Evolutionary conservation across 257 asterid species (phyloP), one percentile per base, ranked within the genome.

Genomic region (Eucommia ulmoides): DNA sequence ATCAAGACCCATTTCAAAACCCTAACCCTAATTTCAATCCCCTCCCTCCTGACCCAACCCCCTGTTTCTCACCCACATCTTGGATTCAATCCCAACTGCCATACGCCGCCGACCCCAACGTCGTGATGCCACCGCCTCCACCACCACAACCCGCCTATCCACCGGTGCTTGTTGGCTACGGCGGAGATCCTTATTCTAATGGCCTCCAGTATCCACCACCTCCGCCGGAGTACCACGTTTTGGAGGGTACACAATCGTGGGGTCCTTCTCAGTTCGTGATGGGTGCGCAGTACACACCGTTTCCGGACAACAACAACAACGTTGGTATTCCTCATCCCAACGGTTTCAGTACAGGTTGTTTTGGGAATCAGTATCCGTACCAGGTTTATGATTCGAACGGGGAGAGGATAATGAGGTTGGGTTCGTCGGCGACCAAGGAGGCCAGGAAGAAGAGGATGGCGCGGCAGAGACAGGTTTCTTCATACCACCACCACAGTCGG

Each of bases 381-480:
- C 94, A 69, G 48, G 25, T 70, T 25, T 65, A 24, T 16, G 83
- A 69, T 33, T 73, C 70, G 9, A 69, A 65, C 29, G 83, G 85
- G 19, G 83, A 80, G 23, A 62, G 71, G 45, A 19, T 65, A 51
- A 61, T 74, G 58, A 69, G 80, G 35, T 51, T 70, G 52, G 88
- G 94, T 8, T 50, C 83, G 35, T 73, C 88, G 1, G 94, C 89
- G 0, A 82, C 96, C 7, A 91, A 77, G 54, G 99, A 86, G 65
- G 96, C 99, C 0, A 55, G 99, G 65, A 86, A 86, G 86, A 91
- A 79, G 42, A 68, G 99, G 62, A 91, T 91, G 97, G 96, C 94
- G 2, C 76, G 95, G 3, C 96, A 91, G 25, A 59, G 88, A 53
- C 48, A 76, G 47, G 51, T 76, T 1, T 58, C 74, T 15, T 16